Percentiles rank a stretch among this genome's conserved stretches.
These are phyloP conservation scores for Salicornia ramosissima DNA, from an alignment of 148 eudicot genomes.

Conservation along the genomic window DNA sequence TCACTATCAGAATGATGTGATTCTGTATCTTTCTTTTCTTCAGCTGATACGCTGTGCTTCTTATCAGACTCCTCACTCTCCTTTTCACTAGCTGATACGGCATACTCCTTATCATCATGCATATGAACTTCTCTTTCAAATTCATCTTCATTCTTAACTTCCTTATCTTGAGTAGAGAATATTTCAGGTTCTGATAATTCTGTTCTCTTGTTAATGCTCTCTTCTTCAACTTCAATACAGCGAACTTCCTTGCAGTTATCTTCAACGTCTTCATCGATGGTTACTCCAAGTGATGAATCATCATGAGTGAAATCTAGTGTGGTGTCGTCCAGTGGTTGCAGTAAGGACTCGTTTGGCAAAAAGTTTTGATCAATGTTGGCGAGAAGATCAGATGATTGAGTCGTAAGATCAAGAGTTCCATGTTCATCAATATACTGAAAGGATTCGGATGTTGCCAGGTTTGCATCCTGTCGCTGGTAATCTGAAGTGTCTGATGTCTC, in stretches of 20 bases:
- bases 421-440: constrained; percentile 34
- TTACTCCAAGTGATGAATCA: constrained; percentile 10
- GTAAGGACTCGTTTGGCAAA: constrained; percentile 42
- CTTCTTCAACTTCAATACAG: constrained; percentile 45
- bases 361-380: constrained; percentile 42
- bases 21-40: constrained; percentile 6
- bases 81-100: background rate
- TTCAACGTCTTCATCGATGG: constrained; percentile 31
- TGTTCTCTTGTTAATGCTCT: constrained; percentile 19
- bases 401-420: constrained; percentile 22
- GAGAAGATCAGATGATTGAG: constrained; percentile 29
- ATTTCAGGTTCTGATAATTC: constrained; percentile 18
- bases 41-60: constrained; percentile 2
- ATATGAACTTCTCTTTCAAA: background rate
- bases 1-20: background rate
- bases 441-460: constrained; percentile 36
- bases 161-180: constrained; percentile 10
- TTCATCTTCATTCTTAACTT: constrained; percentile 15
- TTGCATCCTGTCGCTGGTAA: constrained; percentile 44
- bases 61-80: constrained; percentile 4
- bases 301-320: constrained; percentile 33
- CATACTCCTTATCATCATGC: background rate
- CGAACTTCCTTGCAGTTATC: constrained; percentile 69
- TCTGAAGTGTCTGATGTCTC: constrained; percentile 60
- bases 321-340: constrained; percentile 34